Conservation (phyloP, 768 basidiomycete genomes). For the Tephrocybe sp. region DNA sequence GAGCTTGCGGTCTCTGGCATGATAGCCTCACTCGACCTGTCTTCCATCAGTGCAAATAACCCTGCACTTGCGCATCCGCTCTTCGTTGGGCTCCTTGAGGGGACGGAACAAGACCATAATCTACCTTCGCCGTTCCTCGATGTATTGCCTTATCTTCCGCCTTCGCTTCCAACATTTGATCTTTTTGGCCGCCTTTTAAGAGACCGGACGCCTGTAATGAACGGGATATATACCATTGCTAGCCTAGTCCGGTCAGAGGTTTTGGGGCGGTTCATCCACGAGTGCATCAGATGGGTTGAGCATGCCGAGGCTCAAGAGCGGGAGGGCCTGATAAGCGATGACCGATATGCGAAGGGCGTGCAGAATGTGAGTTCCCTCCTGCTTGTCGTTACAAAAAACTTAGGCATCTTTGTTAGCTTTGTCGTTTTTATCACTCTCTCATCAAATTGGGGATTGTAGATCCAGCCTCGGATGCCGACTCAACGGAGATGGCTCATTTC, state of each 20-base stretch:
- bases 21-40: constrained; percentile 66
- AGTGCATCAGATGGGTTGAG: constrained; percentile 68
- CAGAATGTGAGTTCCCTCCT: constrained; percentile 51
- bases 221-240: constrained; percentile 54
- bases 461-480: constrained; percentile 59
- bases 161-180: constrained; percentile 71
- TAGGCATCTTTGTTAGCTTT: constrained; percentile 47
- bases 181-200: constrained; percentile 66
- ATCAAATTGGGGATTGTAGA: constrained; percentile 68
- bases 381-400: background rate
- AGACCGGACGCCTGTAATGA: constrained; percentile 47
- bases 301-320: constrained; percentile 65
- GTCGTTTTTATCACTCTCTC: constrained; percentile 72
- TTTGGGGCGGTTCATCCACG: constrained; percentile 70
- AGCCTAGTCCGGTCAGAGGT: constrained; percentile 63
- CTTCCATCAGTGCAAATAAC: constrained; percentile 64
- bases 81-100: constrained; percentile 53
- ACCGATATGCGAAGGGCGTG: constrained; percentile 69
- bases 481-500: constrained; percentile 78
- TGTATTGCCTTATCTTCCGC: constrained; percentile 62
- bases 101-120: constrained; percentile 28
- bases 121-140: constrained; percentile 55
- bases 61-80: constrained; percentile 69
- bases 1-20: constrained; percentile 45
- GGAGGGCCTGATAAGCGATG: constrained; percentile 67